Conservation (phyloP, 2,329 filamentous ascomycete species). For the Arthrobotrys pseudoclavata region DNA sequence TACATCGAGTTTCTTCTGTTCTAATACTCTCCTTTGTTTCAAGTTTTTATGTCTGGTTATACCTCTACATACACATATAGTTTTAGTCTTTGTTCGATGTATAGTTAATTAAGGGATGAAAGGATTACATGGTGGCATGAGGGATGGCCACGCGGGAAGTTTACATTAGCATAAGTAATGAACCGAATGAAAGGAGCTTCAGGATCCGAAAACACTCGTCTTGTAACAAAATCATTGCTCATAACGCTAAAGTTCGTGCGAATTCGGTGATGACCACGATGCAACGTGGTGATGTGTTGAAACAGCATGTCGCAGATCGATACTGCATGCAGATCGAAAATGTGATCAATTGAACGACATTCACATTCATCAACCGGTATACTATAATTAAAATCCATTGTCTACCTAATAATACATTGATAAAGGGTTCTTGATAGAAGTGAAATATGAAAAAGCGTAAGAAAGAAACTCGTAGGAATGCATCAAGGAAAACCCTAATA, state of each 20-base stretch:
- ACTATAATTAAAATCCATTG: conserved; percentile 7
- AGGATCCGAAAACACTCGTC: background rate
- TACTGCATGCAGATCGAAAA: no score
- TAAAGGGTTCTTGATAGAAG: conserved; percentile 24
- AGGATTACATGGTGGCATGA: background rate
- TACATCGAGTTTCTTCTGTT: background rate
- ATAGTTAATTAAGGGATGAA: conserved; percentile 19
- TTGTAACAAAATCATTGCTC: background rate
- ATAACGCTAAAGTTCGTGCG: no score
- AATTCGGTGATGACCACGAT: background rate
- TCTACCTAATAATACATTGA: conserved; percentile 59
- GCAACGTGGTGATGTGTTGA: background rate
- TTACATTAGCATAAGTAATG: conserved; percentile 25
- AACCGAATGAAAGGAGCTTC: conserved; percentile 4
- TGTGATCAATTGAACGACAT: no score
- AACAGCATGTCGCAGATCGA: no score
- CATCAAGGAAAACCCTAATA: background rate
- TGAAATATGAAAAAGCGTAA: conserved; percentile 13
- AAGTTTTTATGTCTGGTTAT: conserved; percentile 3
- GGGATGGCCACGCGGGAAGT: background rate
- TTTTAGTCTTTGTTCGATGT: background rate
- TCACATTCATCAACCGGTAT: no score
- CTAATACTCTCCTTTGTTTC: conserved; percentile 23
- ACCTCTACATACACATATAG: conserved; percentile 6
- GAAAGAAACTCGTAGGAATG: conserved; percentile 19